phyloP scores from a whole-genome alignment of 2,329 filamentous ascomycete species.

The Trichophaea hybrida region DNA sequence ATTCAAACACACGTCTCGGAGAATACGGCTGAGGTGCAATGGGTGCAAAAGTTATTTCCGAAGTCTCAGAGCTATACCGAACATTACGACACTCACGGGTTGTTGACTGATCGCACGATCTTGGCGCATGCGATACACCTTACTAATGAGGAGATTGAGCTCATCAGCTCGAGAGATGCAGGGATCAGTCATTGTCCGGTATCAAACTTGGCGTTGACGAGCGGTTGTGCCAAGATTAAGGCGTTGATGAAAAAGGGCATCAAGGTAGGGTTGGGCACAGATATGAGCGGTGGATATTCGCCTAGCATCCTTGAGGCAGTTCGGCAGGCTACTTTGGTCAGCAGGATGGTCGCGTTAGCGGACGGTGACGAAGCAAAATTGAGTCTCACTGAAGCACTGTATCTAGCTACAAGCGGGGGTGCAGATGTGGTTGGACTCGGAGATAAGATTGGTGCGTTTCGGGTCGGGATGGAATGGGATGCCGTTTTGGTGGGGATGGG shows the following conservation, averaged over 20 bases:
- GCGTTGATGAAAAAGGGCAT: constrained; percentile 60
- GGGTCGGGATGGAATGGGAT: constrained; percentile 79
- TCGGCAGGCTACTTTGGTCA: constrained; percentile 65
- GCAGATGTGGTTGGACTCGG: constrained; percentile 65
- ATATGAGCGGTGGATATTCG: constrained; percentile 78
- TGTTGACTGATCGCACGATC: constrained; percentile 60
- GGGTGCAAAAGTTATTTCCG: constrained; percentile 60
- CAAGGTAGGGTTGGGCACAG: constrained; percentile 73
- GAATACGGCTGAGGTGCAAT: constrained; percentile 56
- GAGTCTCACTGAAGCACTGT: constrained; percentile 72
- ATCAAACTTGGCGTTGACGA: constrained; percentile 69
- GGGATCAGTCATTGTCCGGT: constrained; percentile 78
- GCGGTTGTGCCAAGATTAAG: constrained; percentile 62
- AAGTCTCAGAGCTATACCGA: constrained; percentile 49
- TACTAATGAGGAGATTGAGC: constrained; percentile 46
- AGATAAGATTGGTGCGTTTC: constrained; percentile 62
- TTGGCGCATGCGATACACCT: constrained; percentile 78
- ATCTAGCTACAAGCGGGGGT: constrained; percentile 75
- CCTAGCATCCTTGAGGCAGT: constrained; percentile 70
- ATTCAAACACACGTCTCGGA: constrained; percentile 87
- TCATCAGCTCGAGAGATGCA: constrained; percentile 47
- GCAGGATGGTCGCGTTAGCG: constrained; percentile 52
- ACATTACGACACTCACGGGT: constrained; percentile 60
- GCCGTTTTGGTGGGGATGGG: constrained; percentile 64
- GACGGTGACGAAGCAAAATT: constrained; percentile 44